Conservation (phyloP, 2,329 filamentous ascomycete species). For the Fusarium sacchari region DNA sequence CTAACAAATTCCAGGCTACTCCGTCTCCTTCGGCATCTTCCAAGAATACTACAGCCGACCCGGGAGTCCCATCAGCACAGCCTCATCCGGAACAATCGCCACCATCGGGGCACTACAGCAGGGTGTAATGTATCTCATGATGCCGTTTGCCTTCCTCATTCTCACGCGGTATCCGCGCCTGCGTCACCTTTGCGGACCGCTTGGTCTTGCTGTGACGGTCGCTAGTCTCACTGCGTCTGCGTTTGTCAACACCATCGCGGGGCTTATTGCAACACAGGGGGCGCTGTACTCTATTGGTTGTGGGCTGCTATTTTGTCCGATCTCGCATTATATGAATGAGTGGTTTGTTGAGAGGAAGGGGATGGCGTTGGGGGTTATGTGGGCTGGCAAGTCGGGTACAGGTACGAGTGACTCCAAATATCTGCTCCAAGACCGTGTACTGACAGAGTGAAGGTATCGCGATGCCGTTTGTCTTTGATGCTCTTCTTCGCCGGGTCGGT, state of each 20-base stretch:
- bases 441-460: slow-evolving; percentile 50
- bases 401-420: neutral
- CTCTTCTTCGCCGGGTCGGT: slow-evolving; percentile 58
- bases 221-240: slow-evolving; percentile 60
- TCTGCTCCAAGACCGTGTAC: neutral
- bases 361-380: slow-evolving; percentile 68
- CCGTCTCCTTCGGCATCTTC: slow-evolving; percentile 70
- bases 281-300: slow-evolving; percentile 67
- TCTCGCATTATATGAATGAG: slow-evolving; percentile 66
- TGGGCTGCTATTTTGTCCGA: slow-evolving; percentile 60
- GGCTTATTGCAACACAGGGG: slow-evolving; percentile 68
- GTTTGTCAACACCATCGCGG: slow-evolving; percentile 59
- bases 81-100: slow-evolving; percentile 44
- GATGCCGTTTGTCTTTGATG: slow-evolving; percentile 61
- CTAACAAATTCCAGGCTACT: slow-evolving; percentile 37
- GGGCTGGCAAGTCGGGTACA: slow-evolving; percentile 56
- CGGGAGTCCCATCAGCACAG: slow-evolving; percentile 58
- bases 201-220: slow-evolving; percentile 58
- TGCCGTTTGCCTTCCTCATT: slow-evolving; percentile 58
- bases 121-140: slow-evolving; percentile 63
- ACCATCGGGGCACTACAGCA: slow-evolving; percentile 38
- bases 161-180: slow-evolving; percentile 54
- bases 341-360: slow-evolving; percentile 66
- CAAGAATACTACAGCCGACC: slow-evolving; percentile 72
- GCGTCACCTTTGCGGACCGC: slow-evolving; percentile 53